These are phyloP conservation scores for Emergomyces orientalis DNA, from an alignment of 2,329 filamentous ascomycete species.

Conservation along the genomic window DNA sequence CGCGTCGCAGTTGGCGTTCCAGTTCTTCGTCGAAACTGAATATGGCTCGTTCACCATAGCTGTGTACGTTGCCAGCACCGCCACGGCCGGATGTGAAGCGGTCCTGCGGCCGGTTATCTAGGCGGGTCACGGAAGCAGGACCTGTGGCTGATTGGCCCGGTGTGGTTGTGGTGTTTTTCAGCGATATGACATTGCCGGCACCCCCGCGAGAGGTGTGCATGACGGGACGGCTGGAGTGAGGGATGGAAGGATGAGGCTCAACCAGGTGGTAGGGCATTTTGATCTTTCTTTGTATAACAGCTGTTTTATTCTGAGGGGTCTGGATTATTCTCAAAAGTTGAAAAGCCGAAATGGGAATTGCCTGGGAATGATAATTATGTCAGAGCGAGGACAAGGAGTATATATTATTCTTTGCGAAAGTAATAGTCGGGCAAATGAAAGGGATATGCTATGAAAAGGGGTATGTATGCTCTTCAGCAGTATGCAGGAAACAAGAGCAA, in stretches of 20 bases:
- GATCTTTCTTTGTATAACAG: background rate
- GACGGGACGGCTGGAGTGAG: constrained; percentile 40
- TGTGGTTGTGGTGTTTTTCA: constrained; percentile 45
- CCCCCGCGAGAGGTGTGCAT: constrained; percentile 49
- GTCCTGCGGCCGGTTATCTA: constrained; percentile 36
- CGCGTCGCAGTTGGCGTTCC: constrained; percentile 46
- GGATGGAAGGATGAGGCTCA: constrained; percentile 50
- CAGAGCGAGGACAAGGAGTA: background rate
- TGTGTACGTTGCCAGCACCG: constrained; percentile 48
- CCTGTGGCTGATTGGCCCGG: constrained; percentile 35
- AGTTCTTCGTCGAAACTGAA: constrained; percentile 61
- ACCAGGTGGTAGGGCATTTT: constrained; percentile 44
- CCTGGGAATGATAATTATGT: background rate
- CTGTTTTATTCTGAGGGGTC: background rate
- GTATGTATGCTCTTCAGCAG: too few species aligned
- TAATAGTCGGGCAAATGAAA: background rate
- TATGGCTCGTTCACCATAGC: constrained; percentile 47
- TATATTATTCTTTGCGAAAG: background rate
- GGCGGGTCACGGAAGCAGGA: constrained; percentile 42
- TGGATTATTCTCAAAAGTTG: background rate
- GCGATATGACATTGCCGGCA: constrained; percentile 48
- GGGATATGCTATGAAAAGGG: too few species aligned
- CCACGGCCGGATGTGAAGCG: constrained; percentile 43
- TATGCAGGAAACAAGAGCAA: background rate
- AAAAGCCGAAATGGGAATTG: background rate